phyloP scores from a whole-genome alignment of 176 grass and related monocot genomes.

The Avena atlantica region DNA sequence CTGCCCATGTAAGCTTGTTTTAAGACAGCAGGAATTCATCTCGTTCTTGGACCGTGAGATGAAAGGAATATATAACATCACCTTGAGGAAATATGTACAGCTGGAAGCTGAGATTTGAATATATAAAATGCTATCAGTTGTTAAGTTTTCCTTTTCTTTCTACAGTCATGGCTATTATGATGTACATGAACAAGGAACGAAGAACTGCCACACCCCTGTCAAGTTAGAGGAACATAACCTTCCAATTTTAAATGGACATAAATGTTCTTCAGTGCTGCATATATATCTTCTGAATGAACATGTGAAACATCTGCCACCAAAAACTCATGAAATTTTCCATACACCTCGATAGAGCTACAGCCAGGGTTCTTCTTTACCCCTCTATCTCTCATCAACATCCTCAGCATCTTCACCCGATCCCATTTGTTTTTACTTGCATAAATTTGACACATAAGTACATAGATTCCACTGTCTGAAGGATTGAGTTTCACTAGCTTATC shows the following conservation, averaged over 20 bases:
- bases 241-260: conserved; percentile 57
- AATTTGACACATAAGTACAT: conserved; percentile 69
- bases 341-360: conserved; percentile 61
- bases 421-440: conserved; percentile 73
- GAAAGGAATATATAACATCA: conserved; percentile 33
- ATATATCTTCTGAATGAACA: conserved; percentile 59
- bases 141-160: conserved; percentile 26
- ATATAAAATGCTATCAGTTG: conserved; percentile 21
- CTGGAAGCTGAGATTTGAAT: background rate
- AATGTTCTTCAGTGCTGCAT: conserved; percentile 57
- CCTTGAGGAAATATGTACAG: conserved; percentile 36
- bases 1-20: background rate
- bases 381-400: conserved; percentile 65
- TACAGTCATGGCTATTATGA: conserved; percentile 26
- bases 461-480: conserved; percentile 70
- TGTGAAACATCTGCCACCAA: conserved; percentile 55
- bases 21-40: background rate
- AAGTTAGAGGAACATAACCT: conserved; percentile 48
- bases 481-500: conserved; percentile 57
- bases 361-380: conserved; percentile 72
- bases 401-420: conserved; percentile 62
- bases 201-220: background rate
- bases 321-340: conserved; percentile 60
- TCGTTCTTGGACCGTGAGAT: conserved; percentile 6
- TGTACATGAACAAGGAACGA: background rate